These are phyloP conservation scores for Ceratocystis variospora DNA, from an alignment of 2,329 filamentous ascomycete genomes.

Conservation along the genomic window DNA sequence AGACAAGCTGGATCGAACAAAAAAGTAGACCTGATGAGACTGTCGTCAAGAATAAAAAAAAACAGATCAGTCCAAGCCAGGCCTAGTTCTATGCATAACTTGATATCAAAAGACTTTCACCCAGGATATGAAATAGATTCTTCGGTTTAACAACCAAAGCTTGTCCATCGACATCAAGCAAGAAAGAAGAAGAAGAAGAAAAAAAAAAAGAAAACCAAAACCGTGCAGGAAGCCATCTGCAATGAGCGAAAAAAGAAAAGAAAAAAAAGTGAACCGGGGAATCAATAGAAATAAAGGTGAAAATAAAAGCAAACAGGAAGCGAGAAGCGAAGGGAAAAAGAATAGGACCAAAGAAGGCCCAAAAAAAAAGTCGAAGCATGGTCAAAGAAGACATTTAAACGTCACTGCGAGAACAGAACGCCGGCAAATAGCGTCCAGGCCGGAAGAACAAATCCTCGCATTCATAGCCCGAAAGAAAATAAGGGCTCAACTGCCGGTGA, in stretches of 20 bases:
- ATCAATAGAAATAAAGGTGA: constrained; percentile 5
- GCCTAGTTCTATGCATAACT: background rate
- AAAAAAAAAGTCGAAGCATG: background rate
- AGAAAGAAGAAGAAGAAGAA: constrained; percentile 8
- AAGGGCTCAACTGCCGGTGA: background rate
- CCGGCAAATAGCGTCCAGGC: background rate
- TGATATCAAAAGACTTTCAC: background rate
- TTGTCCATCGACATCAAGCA: background rate
- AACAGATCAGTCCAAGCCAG: background rate
- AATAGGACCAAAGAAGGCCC: background rate
- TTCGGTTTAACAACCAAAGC: background rate
- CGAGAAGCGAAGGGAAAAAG: background rate
- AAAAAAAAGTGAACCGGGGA: constrained; percentile 4
- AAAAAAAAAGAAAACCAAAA: constrained; percentile 7
- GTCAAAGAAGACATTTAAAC: background rate
- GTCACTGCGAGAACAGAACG: background rate
- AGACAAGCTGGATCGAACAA: background rate
- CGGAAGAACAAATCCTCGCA: background rate
- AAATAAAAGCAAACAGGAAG: background rate
- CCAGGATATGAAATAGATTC: background rate
- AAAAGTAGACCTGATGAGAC: background rate
- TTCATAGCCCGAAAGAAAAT: background rate
- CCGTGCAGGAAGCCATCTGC: background rate
- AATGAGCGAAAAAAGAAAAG: background rate
- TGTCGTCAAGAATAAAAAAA: background rate